Percentiles rank a stretch among this genome's conserved stretches.
These are phyloP conservation scores for Phlebiopsis gigantea DNA, from an alignment of 768 basidiomycete genomes.

Conservation along the genomic window DNA sequence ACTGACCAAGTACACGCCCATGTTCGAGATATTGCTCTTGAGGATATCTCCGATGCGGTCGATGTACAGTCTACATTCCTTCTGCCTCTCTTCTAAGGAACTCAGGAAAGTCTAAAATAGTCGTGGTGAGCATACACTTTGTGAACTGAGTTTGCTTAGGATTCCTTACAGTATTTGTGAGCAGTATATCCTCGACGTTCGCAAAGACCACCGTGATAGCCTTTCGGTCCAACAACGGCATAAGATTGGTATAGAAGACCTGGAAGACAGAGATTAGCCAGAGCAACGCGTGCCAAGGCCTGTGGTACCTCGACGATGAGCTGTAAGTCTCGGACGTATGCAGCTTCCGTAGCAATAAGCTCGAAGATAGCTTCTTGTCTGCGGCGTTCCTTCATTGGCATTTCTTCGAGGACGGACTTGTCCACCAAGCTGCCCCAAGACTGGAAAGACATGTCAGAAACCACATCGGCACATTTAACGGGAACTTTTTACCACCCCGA, in stretches of 20 bases:
- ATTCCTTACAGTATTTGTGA: constrained; percentile 73
- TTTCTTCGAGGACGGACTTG: constrained; percentile 72
- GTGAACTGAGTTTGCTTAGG: not conserved
- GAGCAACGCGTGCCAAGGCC: too few species aligned
- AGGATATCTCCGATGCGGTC: constrained; percentile 87
- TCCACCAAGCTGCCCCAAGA: constrained; percentile 95
- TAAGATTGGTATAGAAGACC: constrained; percentile 82
- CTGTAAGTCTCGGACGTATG: constrained; percentile 90
- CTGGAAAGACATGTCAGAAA: constrained; percentile 28
- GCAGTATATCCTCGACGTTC: constrained; percentile 88
- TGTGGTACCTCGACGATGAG: constrained; percentile 86
- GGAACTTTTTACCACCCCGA: constrained; percentile 54
- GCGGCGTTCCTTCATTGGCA: constrained; percentile 72
- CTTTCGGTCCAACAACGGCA: constrained; percentile 66
- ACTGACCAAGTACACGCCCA: constrained; percentile 73
- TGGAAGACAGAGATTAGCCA: too few species aligned
- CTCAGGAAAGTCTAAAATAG: constrained; percentile 68
- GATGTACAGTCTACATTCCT: constrained; percentile 85
- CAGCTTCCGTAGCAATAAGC: constrained; percentile 83
- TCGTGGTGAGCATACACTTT: constrained; percentile 1
- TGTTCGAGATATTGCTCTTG: constrained; percentile 64
- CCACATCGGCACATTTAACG: constrained; percentile 1
- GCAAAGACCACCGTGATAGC: constrained; percentile 83
- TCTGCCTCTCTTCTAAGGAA: constrained; percentile 86
- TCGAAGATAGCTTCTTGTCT: constrained; percentile 97